Base-by-base conservation (phyloP, 192 early-diverging fungal species). In the Coemansia sp. region DNA sequence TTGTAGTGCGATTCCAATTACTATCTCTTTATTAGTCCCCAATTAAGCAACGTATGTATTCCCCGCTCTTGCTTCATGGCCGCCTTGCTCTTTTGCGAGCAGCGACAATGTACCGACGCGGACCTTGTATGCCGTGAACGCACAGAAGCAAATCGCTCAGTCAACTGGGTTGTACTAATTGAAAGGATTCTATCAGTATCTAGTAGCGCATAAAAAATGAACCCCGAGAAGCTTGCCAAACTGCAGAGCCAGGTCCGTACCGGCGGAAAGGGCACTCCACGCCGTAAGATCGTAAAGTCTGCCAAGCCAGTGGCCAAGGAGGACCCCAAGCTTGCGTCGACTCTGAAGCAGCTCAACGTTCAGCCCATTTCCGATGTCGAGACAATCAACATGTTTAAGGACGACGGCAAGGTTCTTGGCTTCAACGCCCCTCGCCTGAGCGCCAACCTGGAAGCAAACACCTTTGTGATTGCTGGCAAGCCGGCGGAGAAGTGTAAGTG, bases 371-470 rank as follows among this genome's bases (percentile, higher is more conserved):
- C 84, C 71, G 85, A 82, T 62, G 90, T 98, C 62, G 95, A 97
- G 84, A 91, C 97, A 68, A 92, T 99, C 82, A 98, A 98, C 88
- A 97, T 99, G 92, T 97, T 98, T 85, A 91, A 87, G 83, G 87
- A 88, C 43, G 89, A 96, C 68, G 93, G 93, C 67, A 90, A 86
- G 74, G 89, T 98, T 62, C 83, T 95, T 67, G 90, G 97, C 87
- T 98, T 98, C 80, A 74, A 71, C 72, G 74, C 81, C 24, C 94
- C 97, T 58, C 92, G 90, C 71, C 90, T 74, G 85, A 93, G 72
- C 62, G 89, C 92, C 54, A 86, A 92, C 60, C 71, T 87, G 65
- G 74, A 83, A 39, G 84, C 90, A 84, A 99, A 96, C 90, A 98
- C 95, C 74, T 95, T 93, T 80, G 90, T 91, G 55, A 90, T 99